These are phyloP conservation scores for Coemansia furcata DNA, from an alignment of 192 early-diverging fungal genomes.

Conservation along the genomic window DNA sequence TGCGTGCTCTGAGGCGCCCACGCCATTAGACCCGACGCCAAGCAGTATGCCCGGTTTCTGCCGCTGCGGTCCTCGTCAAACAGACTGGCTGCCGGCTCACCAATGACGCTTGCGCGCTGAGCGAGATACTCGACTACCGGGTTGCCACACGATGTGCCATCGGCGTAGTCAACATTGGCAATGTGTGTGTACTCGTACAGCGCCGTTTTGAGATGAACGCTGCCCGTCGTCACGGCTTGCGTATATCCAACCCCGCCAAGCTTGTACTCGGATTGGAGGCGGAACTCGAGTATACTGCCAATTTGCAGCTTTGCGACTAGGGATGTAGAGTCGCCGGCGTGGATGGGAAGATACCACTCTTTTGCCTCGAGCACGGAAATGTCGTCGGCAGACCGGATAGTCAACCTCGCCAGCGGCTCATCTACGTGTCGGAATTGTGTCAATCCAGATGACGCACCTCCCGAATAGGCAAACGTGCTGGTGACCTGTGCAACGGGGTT, in stretches of 20 bases:
- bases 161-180: conserved; percentile 68
- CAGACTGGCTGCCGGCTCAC: conserved; percentile 63
- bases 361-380: conserved; percentile 85
- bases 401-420: conserved; percentile 68
- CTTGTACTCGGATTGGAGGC: conserved; percentile 65
- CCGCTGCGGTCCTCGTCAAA: conserved; percentile 64
- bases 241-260: conserved; percentile 60
- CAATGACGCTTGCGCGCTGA: conserved; percentile 41
- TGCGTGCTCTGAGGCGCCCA: conserved; percentile 57
- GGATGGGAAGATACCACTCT: conserved; percentile 60
- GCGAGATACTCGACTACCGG: conserved; percentile 79
- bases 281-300: conserved; percentile 69
- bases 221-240: conserved; percentile 65
- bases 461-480: conserved; percentile 35
- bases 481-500: background rate
- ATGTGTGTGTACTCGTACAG: conserved; percentile 68
- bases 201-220: conserved; percentile 57
- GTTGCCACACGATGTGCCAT: conserved; percentile 69
- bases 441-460: conserved; percentile 53
- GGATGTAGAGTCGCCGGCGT: background rate
- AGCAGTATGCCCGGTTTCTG: conserved; percentile 1
- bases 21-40: background rate
- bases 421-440: conserved; percentile 69
- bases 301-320: conserved; percentile 5
- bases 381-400: conserved; percentile 61